Evolutionary conservation across 164 flowering plant species (phyloP), one percentile per base, ranked within the genome.

Genomic region (Sedum album): DNA sequence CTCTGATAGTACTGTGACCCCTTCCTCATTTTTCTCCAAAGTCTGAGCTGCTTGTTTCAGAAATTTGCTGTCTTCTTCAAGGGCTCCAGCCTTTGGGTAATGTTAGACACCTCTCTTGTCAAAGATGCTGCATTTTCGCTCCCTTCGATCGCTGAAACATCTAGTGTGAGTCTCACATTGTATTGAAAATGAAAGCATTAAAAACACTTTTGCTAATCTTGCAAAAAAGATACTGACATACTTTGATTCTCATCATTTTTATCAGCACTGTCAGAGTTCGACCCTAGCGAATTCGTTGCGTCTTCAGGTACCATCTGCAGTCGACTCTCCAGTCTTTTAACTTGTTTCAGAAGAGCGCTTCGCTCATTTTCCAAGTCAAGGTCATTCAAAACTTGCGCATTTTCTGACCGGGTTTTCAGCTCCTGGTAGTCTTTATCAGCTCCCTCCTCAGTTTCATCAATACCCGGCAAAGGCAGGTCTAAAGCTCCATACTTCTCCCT

Each of bases 401-500:
- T 23, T 53, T 53, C 28, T 13, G 30, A 53, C n/a, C n/a, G n/a
- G n/a, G 60, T 20, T 7, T 53, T 53, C 13, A 53, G 60, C 14
- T 53, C 28, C 60, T 53, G 60, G 60, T 25, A 23, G 30, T 55
- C 60, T n/a, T n/a, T n/a, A 55, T 6, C 21, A 53, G 6, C 11
- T 9, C 57, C 57, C 25, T 4, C 57, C 57, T 49, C 57, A 21
- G 20, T 20, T 21, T 49, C 57, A 21, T 49, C 25, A 21, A 49
- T 49, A 21, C 57, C 57, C 23, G 25, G 11, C 60, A 53, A 53
- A 25, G 30, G 60, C 28, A 53, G 7, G 28, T 23, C 60, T 53
- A 53, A 21, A 5, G 10, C 30, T 53, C 78, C 79, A 44, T 71
- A 75, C 61, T 64, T 76, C 36, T 23, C 65, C 55, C 81, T 76